These are phyloP conservation scores for Sporothrix inflata DNA, from an alignment of 2,329 filamentous ascomycete species.

Conservation along the genomic window DNA sequence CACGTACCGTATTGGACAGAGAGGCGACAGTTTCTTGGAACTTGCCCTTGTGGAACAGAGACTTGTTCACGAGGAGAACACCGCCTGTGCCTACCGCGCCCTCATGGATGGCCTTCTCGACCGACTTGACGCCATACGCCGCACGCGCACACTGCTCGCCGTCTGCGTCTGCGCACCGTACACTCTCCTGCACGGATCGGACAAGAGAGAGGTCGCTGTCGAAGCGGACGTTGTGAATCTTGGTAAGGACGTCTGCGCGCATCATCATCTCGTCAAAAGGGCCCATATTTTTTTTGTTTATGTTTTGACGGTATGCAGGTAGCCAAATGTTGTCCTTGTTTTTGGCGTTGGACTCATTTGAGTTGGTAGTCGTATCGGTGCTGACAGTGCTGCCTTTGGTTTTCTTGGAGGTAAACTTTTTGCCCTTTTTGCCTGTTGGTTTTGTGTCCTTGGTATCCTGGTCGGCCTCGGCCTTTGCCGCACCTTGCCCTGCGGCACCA, in stretches of 20 bases:
- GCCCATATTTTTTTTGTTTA: constrained; percentile 2
- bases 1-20: background rate
- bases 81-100: background rate
- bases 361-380: background rate
- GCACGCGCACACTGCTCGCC: background rate
- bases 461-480: background rate
- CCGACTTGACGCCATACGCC: background rate
- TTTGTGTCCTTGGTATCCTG: background rate
- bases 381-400: background rate
- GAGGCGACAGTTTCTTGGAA: background rate
- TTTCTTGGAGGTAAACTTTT: background rate
- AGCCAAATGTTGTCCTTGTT: constrained; percentile 7
- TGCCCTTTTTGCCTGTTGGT: background rate
- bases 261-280: constrained; percentile 18
- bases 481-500: background rate
- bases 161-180: background rate
- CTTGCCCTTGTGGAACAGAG: background rate
- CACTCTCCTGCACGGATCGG: background rate
- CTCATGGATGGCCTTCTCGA: constrained; percentile 7
- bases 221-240: constrained; percentile 7
- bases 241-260: constrained; percentile 4
- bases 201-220: background rate
- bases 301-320: constrained; percentile 1
- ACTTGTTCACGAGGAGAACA: constrained; percentile 9
- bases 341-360: background rate